Percentiles rank a stretch among this genome's conserved stretches.
phyloP scores from a whole-genome alignment of 148 eudicot genomes.

The Silene latifolia region DNA sequence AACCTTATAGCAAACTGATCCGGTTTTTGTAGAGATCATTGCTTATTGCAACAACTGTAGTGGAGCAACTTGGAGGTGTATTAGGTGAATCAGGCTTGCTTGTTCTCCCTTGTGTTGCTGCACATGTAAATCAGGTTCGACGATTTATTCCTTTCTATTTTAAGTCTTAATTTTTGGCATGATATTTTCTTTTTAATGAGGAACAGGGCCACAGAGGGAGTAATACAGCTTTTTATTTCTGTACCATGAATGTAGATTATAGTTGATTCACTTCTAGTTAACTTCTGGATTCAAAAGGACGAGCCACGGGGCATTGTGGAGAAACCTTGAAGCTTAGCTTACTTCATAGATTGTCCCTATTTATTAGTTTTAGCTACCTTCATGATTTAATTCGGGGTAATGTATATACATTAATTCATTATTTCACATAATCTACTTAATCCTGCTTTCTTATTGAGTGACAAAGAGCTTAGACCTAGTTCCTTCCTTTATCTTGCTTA shows the following conservation, averaged over 20 bases:
- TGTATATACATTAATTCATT: conserved; percentile 14
- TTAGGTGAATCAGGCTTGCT: conserved; percentile 37
- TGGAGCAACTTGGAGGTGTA: conserved; percentile 38
- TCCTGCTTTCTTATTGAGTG: neutral
- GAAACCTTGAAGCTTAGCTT: conserved; percentile 23
- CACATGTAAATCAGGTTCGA: conserved; percentile 38
- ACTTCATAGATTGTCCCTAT: conserved; percentile 3
- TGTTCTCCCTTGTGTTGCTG: conserved; percentile 36
- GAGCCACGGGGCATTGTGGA: conserved; percentile 25
- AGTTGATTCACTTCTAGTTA: conserved; percentile 35
- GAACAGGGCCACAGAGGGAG: neutral
- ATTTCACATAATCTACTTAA: neutral
- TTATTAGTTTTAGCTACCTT: conserved; percentile 4
- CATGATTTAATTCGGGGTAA: neutral
- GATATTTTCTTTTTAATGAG: neutral
- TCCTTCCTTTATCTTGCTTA: too few relatives aligned
- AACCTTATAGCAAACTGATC: conserved; percentile 5
- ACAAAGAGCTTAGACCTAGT: neutral
- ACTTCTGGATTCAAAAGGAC: conserved; percentile 42
- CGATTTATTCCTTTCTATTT: neutral
- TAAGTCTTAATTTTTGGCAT: neutral
- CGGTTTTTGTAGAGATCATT: conserved; percentile 31
- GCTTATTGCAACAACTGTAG: conserved; percentile 32
- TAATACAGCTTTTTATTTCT: conserved; percentile 11
- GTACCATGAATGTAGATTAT: conserved; percentile 30